Conservation (phyloP, 495 filamentous ascomycete species). For the Trichocladium uniseriatum region DNA sequence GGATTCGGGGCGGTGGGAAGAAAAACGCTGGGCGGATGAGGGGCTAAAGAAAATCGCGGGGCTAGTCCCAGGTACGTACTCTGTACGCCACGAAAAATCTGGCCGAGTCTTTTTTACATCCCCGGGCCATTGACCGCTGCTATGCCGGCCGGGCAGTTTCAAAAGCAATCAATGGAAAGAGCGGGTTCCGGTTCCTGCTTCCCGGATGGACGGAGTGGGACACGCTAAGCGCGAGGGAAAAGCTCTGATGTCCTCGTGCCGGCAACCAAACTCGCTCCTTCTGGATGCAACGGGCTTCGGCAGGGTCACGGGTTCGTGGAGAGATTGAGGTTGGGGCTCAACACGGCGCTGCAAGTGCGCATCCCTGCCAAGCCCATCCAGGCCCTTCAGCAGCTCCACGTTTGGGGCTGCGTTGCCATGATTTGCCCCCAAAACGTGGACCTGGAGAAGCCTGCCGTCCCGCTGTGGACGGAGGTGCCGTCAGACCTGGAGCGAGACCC, state of each 20-base stretch:
- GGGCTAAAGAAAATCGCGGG: background rate
- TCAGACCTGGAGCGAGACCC: background rate
- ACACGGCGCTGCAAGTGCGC: conserved; percentile 7
- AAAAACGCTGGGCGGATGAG: background rate
- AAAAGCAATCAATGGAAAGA: conserved; percentile 1
- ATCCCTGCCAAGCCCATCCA: conserved; percentile 19
- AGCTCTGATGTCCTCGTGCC: conserved; percentile 28
- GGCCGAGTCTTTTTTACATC: background rate
- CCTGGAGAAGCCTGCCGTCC: no score
- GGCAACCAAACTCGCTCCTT: background rate
- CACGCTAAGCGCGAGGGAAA: conserved; percentile 5
- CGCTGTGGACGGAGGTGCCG: no score
- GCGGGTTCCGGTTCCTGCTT: conserved; percentile 1
- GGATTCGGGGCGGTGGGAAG: background rate
- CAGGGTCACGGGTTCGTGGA: conserved; percentile 18
- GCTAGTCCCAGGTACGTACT: background rate
- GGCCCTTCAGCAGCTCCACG: conserved; percentile 2
- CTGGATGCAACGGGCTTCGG: background rate
- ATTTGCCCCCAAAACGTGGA: no score
- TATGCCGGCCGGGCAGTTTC: conserved; percentile 12
- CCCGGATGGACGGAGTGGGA: conserved; percentile 3
- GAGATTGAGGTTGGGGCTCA: conserved; percentile 11
- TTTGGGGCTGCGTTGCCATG: conserved; percentile 6
- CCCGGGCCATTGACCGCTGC: conserved; percentile 18
- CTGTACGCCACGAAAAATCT: background rate